These are phyloP conservation scores for Penicillium sp. DNA, from an alignment of 2,329 filamentous ascomycete genomes.

Conservation along the genomic window DNA sequence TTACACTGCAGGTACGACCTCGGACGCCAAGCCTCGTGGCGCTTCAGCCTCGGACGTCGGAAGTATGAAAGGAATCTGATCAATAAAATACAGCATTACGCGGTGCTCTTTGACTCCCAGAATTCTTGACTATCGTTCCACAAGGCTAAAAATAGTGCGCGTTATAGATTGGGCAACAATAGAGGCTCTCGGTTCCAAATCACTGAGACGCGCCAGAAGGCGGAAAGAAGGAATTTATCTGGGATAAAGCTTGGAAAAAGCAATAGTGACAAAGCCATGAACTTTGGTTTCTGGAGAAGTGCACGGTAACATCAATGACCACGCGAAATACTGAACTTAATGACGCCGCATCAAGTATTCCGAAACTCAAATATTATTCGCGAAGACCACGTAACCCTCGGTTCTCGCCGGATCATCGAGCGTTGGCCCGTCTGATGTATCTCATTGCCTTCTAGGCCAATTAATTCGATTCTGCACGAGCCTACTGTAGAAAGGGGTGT, in stretches of 20 bases:
- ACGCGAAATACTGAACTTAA: neutral
- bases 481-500: neutral
- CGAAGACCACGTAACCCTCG: neutral
- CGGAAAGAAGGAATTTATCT: neutral
- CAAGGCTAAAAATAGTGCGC: neutral
- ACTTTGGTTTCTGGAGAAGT: neutral
- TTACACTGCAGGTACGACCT: neutral
- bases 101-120: neutral
- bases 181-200: neutral
- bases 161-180: neutral
- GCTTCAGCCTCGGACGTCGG: neutral
- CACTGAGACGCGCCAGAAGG: neutral
- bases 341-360: neutral
- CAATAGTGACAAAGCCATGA: neutral
- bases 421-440: neutral
- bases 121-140: neutral
- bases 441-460: neutral
- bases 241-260: neutral
- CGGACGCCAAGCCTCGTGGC: neutral
- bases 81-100: neutral
- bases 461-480: neutral
- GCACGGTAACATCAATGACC: no score
- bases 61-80: neutral
- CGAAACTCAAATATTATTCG: neutral
- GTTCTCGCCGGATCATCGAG: neutral